phyloP scores from a whole-genome alignment of 331 rosid species.

The Acacia concinna region DNA sequence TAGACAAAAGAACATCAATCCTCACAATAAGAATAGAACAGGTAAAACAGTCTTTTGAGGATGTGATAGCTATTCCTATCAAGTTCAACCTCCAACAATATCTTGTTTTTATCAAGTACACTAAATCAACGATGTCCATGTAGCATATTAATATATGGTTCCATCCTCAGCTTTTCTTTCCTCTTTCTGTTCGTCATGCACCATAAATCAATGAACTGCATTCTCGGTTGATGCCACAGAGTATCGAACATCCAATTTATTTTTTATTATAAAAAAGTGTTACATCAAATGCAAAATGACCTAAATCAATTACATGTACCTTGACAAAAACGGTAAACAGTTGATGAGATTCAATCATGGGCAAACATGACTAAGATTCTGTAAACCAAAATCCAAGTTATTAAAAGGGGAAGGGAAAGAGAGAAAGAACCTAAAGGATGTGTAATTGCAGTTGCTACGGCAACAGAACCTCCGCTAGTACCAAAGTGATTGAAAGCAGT shows the following conservation, averaged over 20 bases:
- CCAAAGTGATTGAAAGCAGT: constrained; percentile 65
- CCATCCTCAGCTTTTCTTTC: constrained; percentile 1
- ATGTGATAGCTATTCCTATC: background rate
- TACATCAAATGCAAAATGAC: constrained; percentile 8
- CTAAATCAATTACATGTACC: background rate
- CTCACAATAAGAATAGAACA: background rate
- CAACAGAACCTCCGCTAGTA: constrained; percentile 82
- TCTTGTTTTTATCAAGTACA: background rate
- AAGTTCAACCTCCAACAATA: background rate
- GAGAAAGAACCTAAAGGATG: constrained; percentile 77
- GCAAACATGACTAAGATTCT: background rate
- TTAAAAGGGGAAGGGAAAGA: background rate
- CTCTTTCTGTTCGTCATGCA: background rate
- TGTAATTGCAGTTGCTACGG: constrained; percentile 74
- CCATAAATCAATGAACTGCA: background rate
- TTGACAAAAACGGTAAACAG: background rate
- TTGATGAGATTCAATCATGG: background rate
- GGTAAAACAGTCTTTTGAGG: background rate
- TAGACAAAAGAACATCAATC: background rate
- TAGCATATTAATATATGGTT: background rate
- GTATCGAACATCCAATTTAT: background rate
- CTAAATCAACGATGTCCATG: background rate
- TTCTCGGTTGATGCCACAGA: background rate
- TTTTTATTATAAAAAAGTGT: background rate
- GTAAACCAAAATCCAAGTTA: constrained; percentile 1